Evolutionary conservation across 345 rosid genomes (phyloP).

Genomic region (Heritiera littoralis): DNA sequence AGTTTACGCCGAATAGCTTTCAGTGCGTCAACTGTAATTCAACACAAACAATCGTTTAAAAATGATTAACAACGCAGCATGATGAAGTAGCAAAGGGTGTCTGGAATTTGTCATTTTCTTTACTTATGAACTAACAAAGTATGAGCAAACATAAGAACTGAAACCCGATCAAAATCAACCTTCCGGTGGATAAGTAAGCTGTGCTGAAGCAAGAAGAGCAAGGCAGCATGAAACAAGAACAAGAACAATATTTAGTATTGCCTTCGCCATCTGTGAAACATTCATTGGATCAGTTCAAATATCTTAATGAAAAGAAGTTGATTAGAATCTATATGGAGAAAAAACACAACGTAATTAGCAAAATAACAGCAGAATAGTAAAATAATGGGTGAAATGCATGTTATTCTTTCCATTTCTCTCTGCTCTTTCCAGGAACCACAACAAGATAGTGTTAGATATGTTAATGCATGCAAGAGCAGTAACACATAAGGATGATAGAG

Average conservation of each 20-base stretch:
- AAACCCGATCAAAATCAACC: not conserved
- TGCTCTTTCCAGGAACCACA: not conserved
- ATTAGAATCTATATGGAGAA: not conserved
- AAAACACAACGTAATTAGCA: not conserved
- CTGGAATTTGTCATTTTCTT: not conserved
- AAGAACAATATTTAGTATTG: not conserved
- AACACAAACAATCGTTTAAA: not conserved
- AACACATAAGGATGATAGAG: not conserved
- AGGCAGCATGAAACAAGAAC: not conserved
- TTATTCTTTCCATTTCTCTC: not conserved
- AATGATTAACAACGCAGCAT: not conserved
- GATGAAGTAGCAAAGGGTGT: not conserved
- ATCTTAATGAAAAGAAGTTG: not conserved
- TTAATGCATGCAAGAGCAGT: not conserved
- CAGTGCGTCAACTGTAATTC: slow-evolving; percentile 64
- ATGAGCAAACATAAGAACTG: not conserved
- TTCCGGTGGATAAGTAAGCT: slow-evolving; percentile 3
- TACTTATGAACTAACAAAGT: not conserved
- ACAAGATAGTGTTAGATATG: not conserved
- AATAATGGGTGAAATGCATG: no score
- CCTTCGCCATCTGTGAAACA: slow-evolving; percentile 10
- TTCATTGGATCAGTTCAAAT: not conserved
- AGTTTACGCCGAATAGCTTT: slow-evolving; percentile 44
- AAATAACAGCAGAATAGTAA: no score
- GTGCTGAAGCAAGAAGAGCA: slow-evolving; percentile 2